Evolutionary conservation across 495 filamentous ascomycete genomes (phyloP), one percentile per base, ranked within the genome.

Genomic region (Talaromyces ruber): DNA sequence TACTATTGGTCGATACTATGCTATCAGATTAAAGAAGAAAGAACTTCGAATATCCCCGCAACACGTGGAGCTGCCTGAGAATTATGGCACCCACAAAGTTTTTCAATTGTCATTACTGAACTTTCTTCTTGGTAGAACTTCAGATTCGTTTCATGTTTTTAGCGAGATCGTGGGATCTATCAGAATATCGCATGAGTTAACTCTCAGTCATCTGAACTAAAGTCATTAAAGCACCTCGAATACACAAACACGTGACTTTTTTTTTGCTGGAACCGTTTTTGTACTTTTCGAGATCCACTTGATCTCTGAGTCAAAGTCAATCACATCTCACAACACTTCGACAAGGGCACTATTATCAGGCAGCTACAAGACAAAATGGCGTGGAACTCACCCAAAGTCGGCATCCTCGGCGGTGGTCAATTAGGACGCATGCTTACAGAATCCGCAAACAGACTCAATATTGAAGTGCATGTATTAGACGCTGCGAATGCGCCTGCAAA

Each of bases 381-480:
- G 77, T 80, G 77, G 77, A 80, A 80, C 66, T 73, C 76, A 28
- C 77, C 69, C 51, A 79, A 76, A 65, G 74, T 91, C 57, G 88
- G 88, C 64, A 82, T 92, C 61, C 81, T 89, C 61, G 87, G 86
- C 22, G 86, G 86, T 34, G 93, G 93, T 68, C 93, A 93, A 77
- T 82, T 98, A 30, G 94, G 94, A 51, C 90, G 90, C 63, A 98
- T 98, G 94, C 82, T 97, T n/a, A 87, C 90, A 58, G 91, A 98
- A 75, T 88, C 89, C 45, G 92, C 94, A 54, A 93, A 93, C 66
- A 86, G 86, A 53, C 81, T 96, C 39, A 92, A 92, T 66, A 88
- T 97, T 69, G 82, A 88, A 62, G 81, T 91, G 59, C 84, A 88
- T 52, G 77, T 96, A 51, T 85, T 98, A 22, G 95, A 98, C 76